Base-by-base conservation (phyloP, 441 rosid species). In the Croton setiger region DNA sequence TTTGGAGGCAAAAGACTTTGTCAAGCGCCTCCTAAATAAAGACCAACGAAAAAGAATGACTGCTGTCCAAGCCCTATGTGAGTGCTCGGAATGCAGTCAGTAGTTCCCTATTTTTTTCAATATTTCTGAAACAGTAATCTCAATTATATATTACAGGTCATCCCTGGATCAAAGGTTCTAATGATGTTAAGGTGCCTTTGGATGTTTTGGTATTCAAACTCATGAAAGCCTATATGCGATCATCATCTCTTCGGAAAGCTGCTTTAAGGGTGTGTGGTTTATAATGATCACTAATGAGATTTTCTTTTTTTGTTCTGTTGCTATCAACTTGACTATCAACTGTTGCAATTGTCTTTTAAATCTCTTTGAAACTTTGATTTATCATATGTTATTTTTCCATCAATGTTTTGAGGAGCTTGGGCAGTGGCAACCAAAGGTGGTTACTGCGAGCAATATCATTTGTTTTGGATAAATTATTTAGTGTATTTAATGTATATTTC, bases 31-130 rank as follows among this genome's bases (percentile, higher is more conserved):
- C 56, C 73, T 95, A 62, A 95, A 86, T 75, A 95, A 92, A 84
- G 99, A 95, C 74, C 96, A 95, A 5, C 85, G 99, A 51, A 95
- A 85, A 87, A 82, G 99, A 84, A 64, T 95, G 85, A 90, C 97
- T 73, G 99, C 99, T 67, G 88, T 96, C 72, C 99, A 92, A 83
- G 99, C 99, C 67, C 70, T 95, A 66, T 80, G 99, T 95, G 74
- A 88, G 91, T 82, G 61, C 66, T 59, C 63, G n/a, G n/a, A n/a
- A n/a, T n/a, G n/a, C n/a, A 67, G 43, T 49, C 21, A 35, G n/a
- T 49, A 68, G 18, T 56, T 65, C 55, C 27, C 33, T 6, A 1
- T 15, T 53, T 31, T 57, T 67, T 5, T 67, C 0, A 3, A 3
- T 55, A 12, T 55, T 36, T 35, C 17, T 53, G 57, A 66, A 64